Base-by-base conservation (phyloP, 2,329 filamentous ascomycete genomes). In the Trichoderma brevicompactum region DNA sequence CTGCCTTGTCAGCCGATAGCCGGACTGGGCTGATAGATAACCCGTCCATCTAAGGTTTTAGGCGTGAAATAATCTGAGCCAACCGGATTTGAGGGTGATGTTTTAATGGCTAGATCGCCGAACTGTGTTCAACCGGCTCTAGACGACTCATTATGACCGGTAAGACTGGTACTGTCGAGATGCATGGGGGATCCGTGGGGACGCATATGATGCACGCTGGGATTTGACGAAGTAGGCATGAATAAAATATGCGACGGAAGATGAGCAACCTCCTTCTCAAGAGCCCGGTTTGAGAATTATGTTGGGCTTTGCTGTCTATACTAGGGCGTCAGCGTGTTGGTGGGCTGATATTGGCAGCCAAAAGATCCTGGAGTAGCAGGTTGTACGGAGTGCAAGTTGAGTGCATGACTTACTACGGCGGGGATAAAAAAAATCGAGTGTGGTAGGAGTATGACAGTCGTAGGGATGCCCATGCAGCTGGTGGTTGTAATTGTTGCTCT, bases 1-100 rank as follows among this genome's bases (percentile, higher is more conserved):
- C 15, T 41, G 59, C 40, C 49, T 40, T 46, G 60, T 63, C 49
- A 54, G 60, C 60, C 60, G 48, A 63, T 54, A 63, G 60, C 60
- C 60, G 60, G 40, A 15, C 40, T 38, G 32, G n/a, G 23, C 32
- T 43, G 40, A 28, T 13, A 23, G 60, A 36, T 44, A 44, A 38
- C 28, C 40, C 32, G 49, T 8, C 17, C 59, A 62, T 53, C 28
- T 44, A 38, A 63, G 34, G 23, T 38, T 54, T n/a, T 23, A 63
- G 17, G n/a, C 50, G 49, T 28, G 40, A 46, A 23, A 36, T 12
- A n/a, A n/a, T 36, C 28, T 28, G 19, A 28, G 9, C 60, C 60
- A 63, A 54, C 49, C 49, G 60, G 40, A 46, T 46, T 53, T 13
- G 49, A 23, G 28, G 10, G 13, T 46, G 6, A 15, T 43, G 28